phyloP scores from a whole-genome alignment of 192 early-diverging fungal species.

The Thamnidium elegans region DNA sequence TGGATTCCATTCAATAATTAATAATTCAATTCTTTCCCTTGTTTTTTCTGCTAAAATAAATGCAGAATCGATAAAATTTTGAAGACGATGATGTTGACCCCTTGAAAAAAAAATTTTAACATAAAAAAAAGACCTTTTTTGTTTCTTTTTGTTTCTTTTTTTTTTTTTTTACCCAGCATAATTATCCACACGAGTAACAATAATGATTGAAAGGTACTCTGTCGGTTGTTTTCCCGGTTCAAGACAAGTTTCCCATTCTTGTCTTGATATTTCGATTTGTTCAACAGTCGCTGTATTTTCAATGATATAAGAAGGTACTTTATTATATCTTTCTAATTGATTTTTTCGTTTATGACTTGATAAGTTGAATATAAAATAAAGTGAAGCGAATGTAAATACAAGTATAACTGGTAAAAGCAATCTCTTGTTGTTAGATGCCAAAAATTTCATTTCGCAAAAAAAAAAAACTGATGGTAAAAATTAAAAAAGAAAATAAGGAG shows the following conservation, averaged over 20 bases:
- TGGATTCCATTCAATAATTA: slow-evolving; percentile 41
- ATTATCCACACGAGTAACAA: slow-evolving; percentile 37
- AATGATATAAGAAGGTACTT: background rate
- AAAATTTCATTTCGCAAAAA: background rate
- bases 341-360: background rate
- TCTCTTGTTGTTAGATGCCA: slow-evolving; percentile 5
- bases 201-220: slow-evolving; percentile 35
- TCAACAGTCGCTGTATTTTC: slow-evolving; percentile 2
- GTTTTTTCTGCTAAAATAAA: slow-evolving; percentile 33
- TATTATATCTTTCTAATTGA: background rate
- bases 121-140: background rate
- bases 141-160: no score
- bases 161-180: slow-evolving; percentile 43
- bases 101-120: slow-evolving; percentile 6
- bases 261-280: slow-evolving; percentile 16
- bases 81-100: slow-evolving; percentile 32
- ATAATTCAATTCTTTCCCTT: slow-evolving; percentile 28
- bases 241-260: slow-evolving; percentile 26
- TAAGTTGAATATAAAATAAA: background rate
- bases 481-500: slow-evolving; percentile 5
- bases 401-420: background rate
- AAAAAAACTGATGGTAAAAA: slow-evolving; percentile 2
- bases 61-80: slow-evolving; percentile 36
- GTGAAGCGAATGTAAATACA: background rate
- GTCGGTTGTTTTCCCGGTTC: slow-evolving; percentile 14